Evolutionary conservation across 148 eudicot species (phyloP).

Genomic region (Hydrangea macrophylla): DNA sequence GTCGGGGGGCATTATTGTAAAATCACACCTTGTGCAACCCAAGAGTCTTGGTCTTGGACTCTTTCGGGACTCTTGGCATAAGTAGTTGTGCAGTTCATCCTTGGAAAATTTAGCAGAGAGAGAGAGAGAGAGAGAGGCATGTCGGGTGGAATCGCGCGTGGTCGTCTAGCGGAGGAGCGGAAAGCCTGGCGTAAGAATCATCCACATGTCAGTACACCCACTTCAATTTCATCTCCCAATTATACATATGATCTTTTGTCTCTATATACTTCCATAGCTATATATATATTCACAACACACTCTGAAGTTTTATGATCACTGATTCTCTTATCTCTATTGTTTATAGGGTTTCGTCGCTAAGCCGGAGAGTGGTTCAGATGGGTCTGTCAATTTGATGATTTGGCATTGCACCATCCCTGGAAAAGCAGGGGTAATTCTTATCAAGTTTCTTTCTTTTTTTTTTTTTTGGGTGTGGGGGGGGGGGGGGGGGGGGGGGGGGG

Average conservation of each 20-base stretch:
- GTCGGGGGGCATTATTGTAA: too few relatives aligned
- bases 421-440: slow-evolving; percentile 43
- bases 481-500: too few relatives aligned
- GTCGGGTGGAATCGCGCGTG: slow-evolving; percentile 56
- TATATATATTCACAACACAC: too few relatives aligned
- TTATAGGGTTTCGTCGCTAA: slow-evolving; percentile 61
- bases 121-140: neutral
- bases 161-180: slow-evolving; percentile 54
- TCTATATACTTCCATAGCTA: neutral
- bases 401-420: slow-evolving; percentile 67
- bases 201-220: slow-evolving; percentile 38
- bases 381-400: slow-evolving; percentile 49
- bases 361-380: slow-evolving; percentile 48
- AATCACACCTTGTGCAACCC: too few relatives aligned
- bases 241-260: neutral
- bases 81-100: too few relatives aligned
- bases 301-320: neutral
- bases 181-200: slow-evolving; percentile 64
- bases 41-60: too few relatives aligned
- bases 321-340: neutral
- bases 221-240: neutral
- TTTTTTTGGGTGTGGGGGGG: neutral
- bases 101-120: too few relatives aligned
- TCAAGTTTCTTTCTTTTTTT: neutral
- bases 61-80: too few relatives aligned